phyloP scores from a whole-genome alignment of 139 green algal species.

The Nannochloris sp. region DNA sequence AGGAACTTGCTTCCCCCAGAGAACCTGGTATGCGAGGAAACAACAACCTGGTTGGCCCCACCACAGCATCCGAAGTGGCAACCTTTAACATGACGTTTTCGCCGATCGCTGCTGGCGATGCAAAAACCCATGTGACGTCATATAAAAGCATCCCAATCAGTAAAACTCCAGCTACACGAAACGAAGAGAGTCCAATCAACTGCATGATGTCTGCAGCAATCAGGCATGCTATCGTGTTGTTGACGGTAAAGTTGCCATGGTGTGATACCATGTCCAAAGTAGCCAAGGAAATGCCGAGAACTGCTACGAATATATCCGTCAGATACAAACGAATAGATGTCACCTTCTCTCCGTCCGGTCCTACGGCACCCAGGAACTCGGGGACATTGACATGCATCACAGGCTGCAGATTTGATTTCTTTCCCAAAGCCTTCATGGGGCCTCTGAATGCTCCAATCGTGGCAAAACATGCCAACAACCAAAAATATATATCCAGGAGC shows the following conservation, averaged over 20 bases:
- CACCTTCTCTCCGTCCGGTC: slow-evolving; percentile 35
- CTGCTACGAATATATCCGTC: slow-evolving; percentile 17
- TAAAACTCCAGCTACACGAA: slow-evolving; percentile 61
- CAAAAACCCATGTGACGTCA: slow-evolving; percentile 91
- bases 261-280: slow-evolving; percentile 33
- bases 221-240: slow-evolving; percentile 56
- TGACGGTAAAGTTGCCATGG: slow-evolving; percentile 68
- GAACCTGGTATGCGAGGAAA: slow-evolving; percentile 54
- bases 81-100: slow-evolving; percentile 79
- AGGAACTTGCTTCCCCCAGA: slow-evolving; percentile 41
- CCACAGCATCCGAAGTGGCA: slow-evolving; percentile 44
- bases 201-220: slow-evolving; percentile 49
- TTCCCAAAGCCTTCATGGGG: slow-evolving; percentile 25
- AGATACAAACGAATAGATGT: slow-evolving; percentile 16
- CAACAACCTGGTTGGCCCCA: slow-evolving; percentile 68
- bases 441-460: slow-evolving; percentile 30
- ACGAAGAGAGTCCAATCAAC: slow-evolving; percentile 62
- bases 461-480: slow-evolving; percentile 60
- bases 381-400: slow-evolving; percentile 30
- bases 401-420: slow-evolving; percentile 16
- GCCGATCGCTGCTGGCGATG: slow-evolving; percentile 30
- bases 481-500: slow-evolving; percentile 73
- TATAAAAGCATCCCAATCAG: slow-evolving; percentile 81
- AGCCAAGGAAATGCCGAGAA: slow-evolving; percentile 36
- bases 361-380: slow-evolving; percentile 20